Percentiles rank a stretch among this genome's conserved stretches.
phyloP scores from a whole-genome alignment of 208 protist species.

The Acanthamoeba culbertsoni region DNA sequence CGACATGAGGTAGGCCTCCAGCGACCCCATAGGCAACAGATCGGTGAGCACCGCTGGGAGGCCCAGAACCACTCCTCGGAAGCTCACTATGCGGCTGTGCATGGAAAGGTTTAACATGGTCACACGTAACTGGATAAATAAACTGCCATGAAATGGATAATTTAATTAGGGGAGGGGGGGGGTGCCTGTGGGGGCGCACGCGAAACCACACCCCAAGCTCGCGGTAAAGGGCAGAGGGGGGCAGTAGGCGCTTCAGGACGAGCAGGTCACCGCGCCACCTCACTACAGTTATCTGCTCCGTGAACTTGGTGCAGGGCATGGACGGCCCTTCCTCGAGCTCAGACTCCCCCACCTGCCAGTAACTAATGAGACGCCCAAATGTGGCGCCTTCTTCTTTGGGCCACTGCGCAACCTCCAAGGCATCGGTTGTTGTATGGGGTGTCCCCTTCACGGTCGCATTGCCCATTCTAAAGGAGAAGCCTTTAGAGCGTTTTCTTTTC shows the following conservation, averaged over 20 bases:
- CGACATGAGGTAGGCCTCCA: background rate
- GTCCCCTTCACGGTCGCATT: background rate
- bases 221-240: background rate
- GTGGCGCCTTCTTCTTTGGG: background rate
- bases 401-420: background rate
- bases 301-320: background rate
- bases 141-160: background rate
- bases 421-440: background rate
- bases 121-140: background rate
- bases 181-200: background rate
- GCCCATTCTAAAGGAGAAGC: background rate
- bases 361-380: background rate
- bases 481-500: background rate
- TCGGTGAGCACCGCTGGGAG: background rate
- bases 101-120: no score
- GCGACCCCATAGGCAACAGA: background rate
- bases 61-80: background rate
- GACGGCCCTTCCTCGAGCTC: background rate
- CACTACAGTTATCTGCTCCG: background rate
- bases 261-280: slow-evolving; percentile 2
- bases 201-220: slow-evolving; percentile 9
- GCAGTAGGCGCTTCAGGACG: background rate
- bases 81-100: background rate
- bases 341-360: background rate
- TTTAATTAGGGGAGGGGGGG: background rate